phyloP scores from a whole-genome alignment of 139 green algal species.

The Volvox reticuliferus region DNA sequence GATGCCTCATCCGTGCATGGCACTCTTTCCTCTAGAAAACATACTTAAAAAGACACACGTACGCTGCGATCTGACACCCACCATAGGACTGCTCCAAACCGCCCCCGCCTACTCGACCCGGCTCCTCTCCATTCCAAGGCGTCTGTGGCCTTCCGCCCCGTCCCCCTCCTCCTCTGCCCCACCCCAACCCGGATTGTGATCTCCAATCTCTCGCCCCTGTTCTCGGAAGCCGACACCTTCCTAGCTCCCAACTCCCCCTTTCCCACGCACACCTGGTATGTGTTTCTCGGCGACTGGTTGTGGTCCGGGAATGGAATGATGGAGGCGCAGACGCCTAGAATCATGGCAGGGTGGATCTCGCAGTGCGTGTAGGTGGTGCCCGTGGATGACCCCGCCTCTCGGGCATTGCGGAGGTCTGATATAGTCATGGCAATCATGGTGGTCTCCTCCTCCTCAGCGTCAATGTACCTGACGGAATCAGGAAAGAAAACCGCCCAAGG shows the following conservation, averaged over 20 bases:
- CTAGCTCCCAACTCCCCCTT: not conserved
- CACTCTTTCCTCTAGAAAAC: too few species aligned
- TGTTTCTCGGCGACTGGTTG: constrained; percentile 97
- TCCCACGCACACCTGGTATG: constrained; percentile 71
- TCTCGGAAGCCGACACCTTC: too few species aligned
- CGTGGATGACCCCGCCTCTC: constrained; percentile 61
- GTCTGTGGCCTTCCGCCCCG: too few species aligned
- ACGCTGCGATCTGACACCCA: too few species aligned
- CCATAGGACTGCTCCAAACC: too few species aligned
- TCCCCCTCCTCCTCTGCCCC: too few species aligned
- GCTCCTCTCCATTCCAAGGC: too few species aligned
- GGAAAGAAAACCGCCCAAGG: not conserved
- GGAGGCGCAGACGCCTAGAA: constrained; percentile 97
- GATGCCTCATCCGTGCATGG: too few species aligned
- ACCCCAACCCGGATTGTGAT: too few species aligned
- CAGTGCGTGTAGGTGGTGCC: constrained; percentile 96
- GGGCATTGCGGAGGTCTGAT: constrained; percentile 75
- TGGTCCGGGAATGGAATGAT: constrained; percentile 99
- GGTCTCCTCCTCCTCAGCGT: constrained; percentile 95
- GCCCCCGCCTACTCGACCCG: too few species aligned
- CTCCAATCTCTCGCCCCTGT: too few species aligned
- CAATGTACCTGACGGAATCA: constrained; percentile 70
- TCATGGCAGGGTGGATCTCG: constrained; percentile 99
- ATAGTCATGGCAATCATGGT: constrained; percentile 99
- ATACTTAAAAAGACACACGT: too few species aligned